These are phyloP conservation scores for Dendrostoma leiphaemia DNA, from an alignment of 2,329 filamentous ascomycete species.

Conservation along the genomic window DNA sequence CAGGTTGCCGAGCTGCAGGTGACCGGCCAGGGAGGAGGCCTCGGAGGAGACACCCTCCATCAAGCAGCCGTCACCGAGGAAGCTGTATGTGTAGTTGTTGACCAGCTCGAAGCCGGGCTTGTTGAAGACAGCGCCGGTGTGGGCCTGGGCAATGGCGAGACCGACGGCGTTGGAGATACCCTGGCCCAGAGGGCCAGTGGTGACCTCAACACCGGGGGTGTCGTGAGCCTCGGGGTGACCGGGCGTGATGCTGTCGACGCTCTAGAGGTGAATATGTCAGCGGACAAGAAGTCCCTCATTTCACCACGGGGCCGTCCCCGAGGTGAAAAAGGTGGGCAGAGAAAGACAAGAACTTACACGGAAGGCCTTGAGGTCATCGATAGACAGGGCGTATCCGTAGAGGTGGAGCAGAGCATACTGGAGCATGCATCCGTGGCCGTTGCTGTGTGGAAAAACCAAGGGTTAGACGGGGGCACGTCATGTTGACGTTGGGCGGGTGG, in stretches of 20 bases:
- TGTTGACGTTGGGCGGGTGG: conserved; percentile 1
- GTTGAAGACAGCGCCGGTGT: conserved; percentile 91
- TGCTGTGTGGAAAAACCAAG: conserved; percentile 50
- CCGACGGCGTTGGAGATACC: conserved; percentile 97
- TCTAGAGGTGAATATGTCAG: conserved; percentile 29
- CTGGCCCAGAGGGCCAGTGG: conserved; percentile 95
- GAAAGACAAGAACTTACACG: conserved; percentile 69
- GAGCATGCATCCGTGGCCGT: conserved; percentile 99
- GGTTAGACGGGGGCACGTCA: conserved; percentile 9
- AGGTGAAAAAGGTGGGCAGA: neutral
- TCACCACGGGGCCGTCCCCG: neutral
- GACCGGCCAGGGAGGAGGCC: conserved; percentile 87
- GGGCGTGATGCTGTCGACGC: conserved; percentile 73
- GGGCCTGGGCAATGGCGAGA: conserved; percentile 93
- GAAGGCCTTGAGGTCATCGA: conserved; percentile 96
- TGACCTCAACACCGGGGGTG: conserved; percentile 95
- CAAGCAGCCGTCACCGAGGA: conserved; percentile 97
- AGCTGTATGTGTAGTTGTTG: conserved; percentile 95
- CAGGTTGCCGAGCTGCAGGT: conserved; percentile 96
- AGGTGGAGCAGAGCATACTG: conserved; percentile 98
- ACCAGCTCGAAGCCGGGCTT: conserved; percentile 88
- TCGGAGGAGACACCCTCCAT: conserved; percentile 98
- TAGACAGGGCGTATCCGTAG: conserved; percentile 80
- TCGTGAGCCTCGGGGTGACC: conserved; percentile 97
- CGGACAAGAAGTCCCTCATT: neutral